Base-by-base conservation (phyloP, 2,329 filamentous ascomycete species). In the Aureobasidium sp. region DNA sequence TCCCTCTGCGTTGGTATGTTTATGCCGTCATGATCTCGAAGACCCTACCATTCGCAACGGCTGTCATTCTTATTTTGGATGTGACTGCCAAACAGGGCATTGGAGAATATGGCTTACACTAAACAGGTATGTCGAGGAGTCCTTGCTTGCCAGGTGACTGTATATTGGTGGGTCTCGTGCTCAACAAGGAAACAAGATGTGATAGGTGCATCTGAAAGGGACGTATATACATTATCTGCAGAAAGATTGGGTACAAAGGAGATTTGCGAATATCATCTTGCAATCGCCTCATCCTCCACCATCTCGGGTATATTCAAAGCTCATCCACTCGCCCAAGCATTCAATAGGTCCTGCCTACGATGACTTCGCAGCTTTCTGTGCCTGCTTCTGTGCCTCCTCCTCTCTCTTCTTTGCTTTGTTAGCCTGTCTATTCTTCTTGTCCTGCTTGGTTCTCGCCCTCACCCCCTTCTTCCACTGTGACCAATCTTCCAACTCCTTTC, bases 21-120 rank as follows among this genome's bases (percentile, higher is more conserved):
- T 59, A 36, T 59, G 55, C 55, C 16, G 55, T 59, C 55, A 59
- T 59, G 27, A 47, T 59, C 36, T 36, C 20, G n/a, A n/a, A n/a
- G n/a, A n/a, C n/a, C n/a, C n/a, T n/a, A n/a, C n/a, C n/a, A n/a
- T 16, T 3, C 16, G 20, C 20, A 59, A 59, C 55, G 55, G 55
- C 42, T 59, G 55, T 59, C 29, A 47, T 47, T 47, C 36, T 40
- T 6, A 3, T 29, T 59, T 59, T 11, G 20, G 55, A 15, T 16
- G 16, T 25, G 29, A 25, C 10, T 47, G 23, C 43, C n/a, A 9
- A 20, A 47, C 18, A 8, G 2, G 43, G 55, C 20, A 5, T 42
- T 29, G 8, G 15, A 15, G 27, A 11, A 16, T 23, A 43, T 23
- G 11, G 27, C 38, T 31, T 31, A 33, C 33, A 58, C 38, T 42